phyloP scores from a whole-genome alignment of 495 filamentous ascomycete species.

The Glonium stellatum region DNA sequence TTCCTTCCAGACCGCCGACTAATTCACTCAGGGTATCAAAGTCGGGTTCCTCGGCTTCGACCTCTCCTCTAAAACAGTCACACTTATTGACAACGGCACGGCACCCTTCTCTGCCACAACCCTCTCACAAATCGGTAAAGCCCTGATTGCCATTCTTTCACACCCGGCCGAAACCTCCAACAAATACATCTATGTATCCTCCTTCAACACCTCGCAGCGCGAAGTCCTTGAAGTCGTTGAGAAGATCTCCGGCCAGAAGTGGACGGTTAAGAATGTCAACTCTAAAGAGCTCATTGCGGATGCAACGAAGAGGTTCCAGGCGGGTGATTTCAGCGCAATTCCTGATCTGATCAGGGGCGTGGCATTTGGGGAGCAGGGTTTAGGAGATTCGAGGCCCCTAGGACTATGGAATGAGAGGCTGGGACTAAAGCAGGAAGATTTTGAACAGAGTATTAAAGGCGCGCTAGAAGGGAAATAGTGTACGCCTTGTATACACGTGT shows the following conservation, averaged over 20 bases:
- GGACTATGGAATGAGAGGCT: conserved; percentile 27
- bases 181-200: conserved; percentile 43
- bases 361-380: conserved; percentile 9
- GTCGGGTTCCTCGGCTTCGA: conserved; percentile 45
- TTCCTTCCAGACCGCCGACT: background rate
- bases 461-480: background rate
- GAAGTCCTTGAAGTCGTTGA: conserved; percentile 44
- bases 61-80: conserved; percentile 38
- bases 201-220: conserved; percentile 41
- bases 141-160: conserved; percentile 38
- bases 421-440: conserved; percentile 24
- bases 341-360: conserved; percentile 9
- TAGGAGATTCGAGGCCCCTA: conserved; percentile 5
- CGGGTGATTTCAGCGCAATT: conserved; percentile 33
- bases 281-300: conserved; percentile 29
- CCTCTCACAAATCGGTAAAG: conserved; percentile 36
- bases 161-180: conserved; percentile 42
- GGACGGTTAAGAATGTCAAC: conserved; percentile 35
- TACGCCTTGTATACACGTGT: no score
- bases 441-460: conserved; percentile 23
- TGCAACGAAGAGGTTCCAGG: conserved; percentile 33
- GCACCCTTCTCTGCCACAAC: conserved; percentile 39
- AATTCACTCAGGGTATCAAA: conserved; percentile 30
- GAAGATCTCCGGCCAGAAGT: conserved; percentile 38
- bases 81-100: conserved; percentile 43